Base-by-base conservation (phyloP, 352 stramenopile genomes). In the Pythium vanterpoolii region DNA sequence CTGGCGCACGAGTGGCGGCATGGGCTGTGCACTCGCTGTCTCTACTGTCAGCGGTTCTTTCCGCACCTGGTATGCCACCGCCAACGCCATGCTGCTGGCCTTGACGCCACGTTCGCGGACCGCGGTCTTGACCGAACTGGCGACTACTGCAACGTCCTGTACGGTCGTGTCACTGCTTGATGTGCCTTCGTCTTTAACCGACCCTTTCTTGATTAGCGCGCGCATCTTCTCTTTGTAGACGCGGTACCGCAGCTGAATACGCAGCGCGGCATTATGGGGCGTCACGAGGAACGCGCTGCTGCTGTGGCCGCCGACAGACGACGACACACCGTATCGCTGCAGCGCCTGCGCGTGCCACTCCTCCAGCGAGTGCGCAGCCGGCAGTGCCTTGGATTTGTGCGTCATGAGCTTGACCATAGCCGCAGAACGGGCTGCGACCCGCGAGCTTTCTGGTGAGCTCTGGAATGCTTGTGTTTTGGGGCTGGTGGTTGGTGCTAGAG, bases 241-340 rank as follows among this genome's bases (percentile, higher is more conserved):
- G 43, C 81, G 78, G 66, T 93, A 93, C 38, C 78, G 79, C 60
- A 85, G 49, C 62, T 90, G 83, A 58, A 93, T 86, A 26, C 83
- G 72, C 64, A 81, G 38, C 23, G 82, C 79, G 23, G 77, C 69
- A 11, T 62, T 64, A 44, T 82, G 68, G 44, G 76, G 66, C 31
- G 79, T 69, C 9, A 82, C 66, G 21, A 77, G 70, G 27, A 73
- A 50, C 11, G 36, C 36, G 51, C 14, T 65, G 66, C 33, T 75
- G 36, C n/a, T 43, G 40, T 30, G 34, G 45, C 34, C 19, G 48
- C 33, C 24, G 16, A 18, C 2, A 11, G 34, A 42, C n/a, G 40
- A 26, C n/a, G 24, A 44, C 30, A 38, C 23, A 53, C 52, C 36
- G 40, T 72, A 59, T 18, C 63, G 70, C 56, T 77, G 66, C 53